Evolutionary conservation across 164 flowering plant genomes (phyloP).

Genomic region (Magnolia changhungtana): DNA sequence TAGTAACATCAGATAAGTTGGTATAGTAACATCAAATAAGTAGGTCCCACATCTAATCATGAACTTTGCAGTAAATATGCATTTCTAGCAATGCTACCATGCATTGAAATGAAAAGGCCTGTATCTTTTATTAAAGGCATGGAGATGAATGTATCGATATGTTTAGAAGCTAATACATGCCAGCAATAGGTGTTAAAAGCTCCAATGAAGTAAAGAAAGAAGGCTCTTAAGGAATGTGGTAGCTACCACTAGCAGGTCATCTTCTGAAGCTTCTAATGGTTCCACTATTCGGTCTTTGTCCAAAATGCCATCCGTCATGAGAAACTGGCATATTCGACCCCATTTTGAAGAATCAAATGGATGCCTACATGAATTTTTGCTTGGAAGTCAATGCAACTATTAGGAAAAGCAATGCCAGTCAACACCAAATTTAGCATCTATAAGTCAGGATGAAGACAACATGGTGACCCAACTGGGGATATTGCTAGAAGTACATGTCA

Average conservation of each 20-base stretch:
- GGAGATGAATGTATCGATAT: background rate
- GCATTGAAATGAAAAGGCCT: background rate
- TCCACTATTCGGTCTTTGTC: constrained; percentile 55
- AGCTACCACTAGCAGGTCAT: constrained; percentile 91
- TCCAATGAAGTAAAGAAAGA: background rate
- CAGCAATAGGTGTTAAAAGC: background rate
- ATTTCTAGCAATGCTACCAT: background rate
- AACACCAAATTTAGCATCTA: background rate
- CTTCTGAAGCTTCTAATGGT: constrained; percentile 83
- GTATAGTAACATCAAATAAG: no score
- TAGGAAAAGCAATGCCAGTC: background rate
- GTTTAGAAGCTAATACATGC: background rate
- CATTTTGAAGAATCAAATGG: constrained; percentile 98
- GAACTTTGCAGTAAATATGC: background rate
- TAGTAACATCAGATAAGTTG: no score
- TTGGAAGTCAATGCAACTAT: background rate
- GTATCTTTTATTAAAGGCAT: background rate
- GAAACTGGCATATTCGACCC: constrained; percentile 81
- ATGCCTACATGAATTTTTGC: constrained; percentile 49
- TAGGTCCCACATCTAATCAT: background rate
- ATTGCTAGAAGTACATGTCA: background rate
- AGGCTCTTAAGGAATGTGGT: constrained; percentile 1
- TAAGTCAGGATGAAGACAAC: background rate
- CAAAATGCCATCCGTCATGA: constrained; percentile 47
- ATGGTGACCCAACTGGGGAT: background rate